Conservation (phyloP, 805 yeast species). For the Vanderwaltozyma tropicalis region DNA sequence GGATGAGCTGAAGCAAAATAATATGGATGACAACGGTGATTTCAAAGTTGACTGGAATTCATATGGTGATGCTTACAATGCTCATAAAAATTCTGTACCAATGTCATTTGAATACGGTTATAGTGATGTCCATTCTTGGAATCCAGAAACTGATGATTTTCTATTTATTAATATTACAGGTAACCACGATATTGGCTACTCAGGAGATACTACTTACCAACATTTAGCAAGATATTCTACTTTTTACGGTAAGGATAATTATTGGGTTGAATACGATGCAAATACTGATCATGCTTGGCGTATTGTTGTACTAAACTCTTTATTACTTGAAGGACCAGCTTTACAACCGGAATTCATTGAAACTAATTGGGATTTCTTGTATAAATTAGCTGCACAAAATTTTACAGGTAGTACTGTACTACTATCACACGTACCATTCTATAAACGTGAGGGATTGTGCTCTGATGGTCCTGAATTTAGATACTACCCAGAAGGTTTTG, state of each 20-base stretch:
- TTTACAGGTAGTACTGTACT: slow-evolving; percentile 74
- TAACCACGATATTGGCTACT: slow-evolving; percentile 91
- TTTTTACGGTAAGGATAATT: slow-evolving; percentile 79
- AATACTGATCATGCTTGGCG: slow-evolving; percentile 70
- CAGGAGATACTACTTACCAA: slow-evolving; percentile 89
- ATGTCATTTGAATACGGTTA: slow-evolving; percentile 39
- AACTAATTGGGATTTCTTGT: slow-evolving; percentile 65
- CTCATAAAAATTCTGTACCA: neutral
- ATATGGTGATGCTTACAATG: slow-evolving; percentile 7
- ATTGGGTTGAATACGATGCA: slow-evolving; percentile 57
- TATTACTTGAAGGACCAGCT: slow-evolving; percentile 85
- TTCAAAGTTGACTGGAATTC: slow-evolving; percentile 21
- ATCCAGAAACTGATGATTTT: slow-evolving; percentile 41
- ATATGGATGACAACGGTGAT: slow-evolving; percentile 19
- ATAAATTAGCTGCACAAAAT: slow-evolving; percentile 41
- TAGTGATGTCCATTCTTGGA: slow-evolving; percentile 61
- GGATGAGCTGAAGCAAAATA: slow-evolving; percentile 30
- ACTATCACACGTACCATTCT: slow-evolving; percentile 83
- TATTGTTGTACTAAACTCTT: slow-evolving; percentile 74
- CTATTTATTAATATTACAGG: slow-evolving; percentile 80
- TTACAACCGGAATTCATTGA: slow-evolving; percentile 58
- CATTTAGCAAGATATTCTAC: slow-evolving; percentile 70
- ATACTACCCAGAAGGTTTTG: slow-evolving; percentile 45
- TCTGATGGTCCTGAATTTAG: slow-evolving; percentile 71
- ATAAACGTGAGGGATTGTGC: slow-evolving; percentile 73